These are phyloP conservation scores for Candida maris DNA, from an alignment of 805 yeast genomes.

Conservation along the genomic window DNA sequence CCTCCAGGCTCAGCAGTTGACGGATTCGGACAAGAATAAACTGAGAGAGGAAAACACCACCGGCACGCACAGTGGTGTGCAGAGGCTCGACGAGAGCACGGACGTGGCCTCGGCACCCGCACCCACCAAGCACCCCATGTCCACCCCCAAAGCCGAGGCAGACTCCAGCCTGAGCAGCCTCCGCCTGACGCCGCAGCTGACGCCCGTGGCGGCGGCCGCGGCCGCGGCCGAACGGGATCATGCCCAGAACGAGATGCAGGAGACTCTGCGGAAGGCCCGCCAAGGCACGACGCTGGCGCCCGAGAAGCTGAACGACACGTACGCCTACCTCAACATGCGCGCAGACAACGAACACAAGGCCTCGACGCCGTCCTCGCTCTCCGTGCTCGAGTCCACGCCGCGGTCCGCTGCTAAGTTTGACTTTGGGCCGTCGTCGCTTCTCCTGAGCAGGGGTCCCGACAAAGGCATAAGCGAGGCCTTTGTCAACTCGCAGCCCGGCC, in stretches of 20 bases:
- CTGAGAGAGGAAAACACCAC: no score
- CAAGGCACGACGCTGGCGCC: constrained; percentile 27
- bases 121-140: no score
- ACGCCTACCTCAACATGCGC: constrained; percentile 13
- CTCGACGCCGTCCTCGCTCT: constrained; percentile 13
- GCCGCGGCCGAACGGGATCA: constrained; percentile 1
- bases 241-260: constrained; percentile 15
- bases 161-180: constrained; percentile 3
- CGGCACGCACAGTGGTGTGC: no score
- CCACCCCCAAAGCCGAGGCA: neutral
- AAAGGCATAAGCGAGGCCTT: constrained; percentile 21
- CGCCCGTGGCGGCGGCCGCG: neutral
- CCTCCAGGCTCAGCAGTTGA: no score
- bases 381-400: constrained; percentile 4
- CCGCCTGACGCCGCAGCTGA: constrained; percentile 15
- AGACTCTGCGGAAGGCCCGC: constrained; percentile 24
- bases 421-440: constrained; percentile 5
- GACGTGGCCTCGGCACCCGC: no score
- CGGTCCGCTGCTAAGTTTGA: constrained; percentile 9
- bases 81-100: no score
- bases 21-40: no score
- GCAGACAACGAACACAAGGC: constrained; percentile 7
- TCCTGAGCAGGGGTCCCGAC: constrained; percentile 1
- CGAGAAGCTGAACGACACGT: constrained; percentile 20
- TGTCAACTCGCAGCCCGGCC: constrained; percentile 22